Base-by-base conservation (phyloP, 106 monocot species). In the Posidonia australis region DNA sequence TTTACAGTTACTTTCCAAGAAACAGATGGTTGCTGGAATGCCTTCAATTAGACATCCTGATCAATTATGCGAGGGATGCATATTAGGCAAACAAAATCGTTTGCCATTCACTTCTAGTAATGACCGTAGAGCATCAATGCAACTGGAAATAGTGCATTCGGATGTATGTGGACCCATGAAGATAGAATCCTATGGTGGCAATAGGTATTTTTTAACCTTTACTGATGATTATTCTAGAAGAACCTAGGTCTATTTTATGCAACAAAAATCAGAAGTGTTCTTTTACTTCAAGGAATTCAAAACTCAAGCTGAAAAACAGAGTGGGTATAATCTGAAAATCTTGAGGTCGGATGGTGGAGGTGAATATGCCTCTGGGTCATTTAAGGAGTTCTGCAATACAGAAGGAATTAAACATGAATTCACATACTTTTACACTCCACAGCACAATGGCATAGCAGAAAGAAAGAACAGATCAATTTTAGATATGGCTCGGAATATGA, bases 401-500 rank as follows among this genome's bases (percentile, higher is more conserved):
- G n/a, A 49, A 47, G 65, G 49, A 18, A 63, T 63, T 49, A 45
- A 18, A 18, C 51, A 31, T n/a, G 18, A 54, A 5, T 53, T 67
- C 18, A 53, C 67, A 36, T 0, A 31, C 10, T 10, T 17, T 0
- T 27, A 32, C 21, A 67, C 67, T 54, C 53, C 31, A 32, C 29
- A 67, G 0, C 41, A 67, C n/a, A n/a, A n/a, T n/a, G n/a, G n/a
- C n/a, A n/a, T n/a, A n/a, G n/a, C n/a, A n/a, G n/a, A n/a, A n/a
- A 42, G 52, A 67, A 31, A 64, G 25, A 64, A 54, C 31, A 1
- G 22, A 17, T 52, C 20, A 19, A 48, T 53, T 11, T 2, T 52
- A 27, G 21, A 52, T 28, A 67, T 67, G 67, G 51, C 67, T 32
- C 24, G 53, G n/a, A 54, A 51, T 25, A 52, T 67, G 52, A 11